phyloP scores from a whole-genome alignment of 83 land plant genomes.

The Thuja plicata region DNA sequence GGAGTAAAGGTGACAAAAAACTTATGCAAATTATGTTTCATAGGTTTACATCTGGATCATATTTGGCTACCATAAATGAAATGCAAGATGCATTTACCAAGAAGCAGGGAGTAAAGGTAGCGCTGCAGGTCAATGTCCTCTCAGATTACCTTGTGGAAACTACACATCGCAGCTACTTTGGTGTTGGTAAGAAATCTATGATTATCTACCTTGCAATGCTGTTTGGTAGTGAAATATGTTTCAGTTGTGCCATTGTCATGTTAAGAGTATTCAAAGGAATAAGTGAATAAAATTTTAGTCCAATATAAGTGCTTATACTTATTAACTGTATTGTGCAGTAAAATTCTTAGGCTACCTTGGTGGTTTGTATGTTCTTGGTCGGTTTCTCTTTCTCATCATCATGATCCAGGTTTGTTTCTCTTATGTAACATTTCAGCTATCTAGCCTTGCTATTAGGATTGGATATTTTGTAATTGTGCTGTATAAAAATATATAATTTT shows the following conservation, averaged over 20 bases:
- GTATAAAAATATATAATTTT: too few relatives aligned
- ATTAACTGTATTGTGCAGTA: conserved; percentile 3
- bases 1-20: conserved; percentile 10
- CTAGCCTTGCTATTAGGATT: too few relatives aligned
- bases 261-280: neutral
- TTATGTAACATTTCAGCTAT: too few relatives aligned
- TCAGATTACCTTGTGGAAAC: conserved; percentile 9
- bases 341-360: conserved; percentile 14
- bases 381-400: conserved; percentile 10
- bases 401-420: conserved; percentile 8
- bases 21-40: conserved; percentile 8
- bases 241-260: neutral
- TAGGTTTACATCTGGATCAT: conserved; percentile 10
- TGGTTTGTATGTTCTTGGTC: conserved; percentile 5
- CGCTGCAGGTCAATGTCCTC: conserved; percentile 8
- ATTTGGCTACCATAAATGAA: neutral
- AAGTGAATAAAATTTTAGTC: neutral
- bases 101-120: conserved; percentile 14
- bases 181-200: conserved; percentile 8
- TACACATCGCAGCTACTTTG: conserved; percentile 1
- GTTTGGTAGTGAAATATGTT: conserved; percentile 2
- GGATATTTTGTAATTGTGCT: too few relatives aligned
- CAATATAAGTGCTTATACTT: neutral
- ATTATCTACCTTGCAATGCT: neutral
- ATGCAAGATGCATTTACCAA: conserved; percentile 12